Base-by-base conservation (phyloP, 2,329 filamentous ascomycete species). In the Colletotrichum sp. region DNA sequence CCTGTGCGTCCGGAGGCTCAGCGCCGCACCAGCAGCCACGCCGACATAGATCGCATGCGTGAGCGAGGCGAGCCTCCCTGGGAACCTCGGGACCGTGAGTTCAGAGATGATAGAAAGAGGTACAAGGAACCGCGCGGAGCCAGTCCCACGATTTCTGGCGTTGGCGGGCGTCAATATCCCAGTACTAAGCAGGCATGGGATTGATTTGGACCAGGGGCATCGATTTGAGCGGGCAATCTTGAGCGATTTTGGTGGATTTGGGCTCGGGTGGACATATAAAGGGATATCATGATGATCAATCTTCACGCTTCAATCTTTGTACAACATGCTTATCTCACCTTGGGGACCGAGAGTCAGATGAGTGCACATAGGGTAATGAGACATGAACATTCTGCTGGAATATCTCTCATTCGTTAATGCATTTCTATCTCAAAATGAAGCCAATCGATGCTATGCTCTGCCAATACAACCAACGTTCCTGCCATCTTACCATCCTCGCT, bases 1-100 rank as follows among this genome's bases (percentile, higher is more conserved):
- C 79, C 85, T 15, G 80, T 84, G 34, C 83, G 87, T n/a, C 84
- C 86, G 2, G 86, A 87, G 2, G 79, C 82, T 16, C 82, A 85
- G 32, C 83, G 87, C 63, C 82, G 88, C 60, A 87, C 88, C 5
- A 89, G 88, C 81, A 90, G 88, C 78, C 88, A 89, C 75, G 86
- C 87, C 28, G 88, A 90, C 75, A 82, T 86, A 39, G 88, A 89
- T 75, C 83, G 88, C 9, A 74, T 77, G 75, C 68, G 75, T 19
- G 76, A 76, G 19, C 57, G 71, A 22, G 61, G 48, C 19, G 74
- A 76, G 48, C 44, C 59, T 9, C 34, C 59, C 27, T 78, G 77
- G 77, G 75, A 77, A 30, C 55, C 68, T 34, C 68, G 75, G 28
- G 77, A 77, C n/a, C 77, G 77, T 22, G 77, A 78, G 8, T 25